Evolutionary conservation across 352 stramenopile species (phyloP).

Genomic region (Pythium pyrilobum): DNA sequence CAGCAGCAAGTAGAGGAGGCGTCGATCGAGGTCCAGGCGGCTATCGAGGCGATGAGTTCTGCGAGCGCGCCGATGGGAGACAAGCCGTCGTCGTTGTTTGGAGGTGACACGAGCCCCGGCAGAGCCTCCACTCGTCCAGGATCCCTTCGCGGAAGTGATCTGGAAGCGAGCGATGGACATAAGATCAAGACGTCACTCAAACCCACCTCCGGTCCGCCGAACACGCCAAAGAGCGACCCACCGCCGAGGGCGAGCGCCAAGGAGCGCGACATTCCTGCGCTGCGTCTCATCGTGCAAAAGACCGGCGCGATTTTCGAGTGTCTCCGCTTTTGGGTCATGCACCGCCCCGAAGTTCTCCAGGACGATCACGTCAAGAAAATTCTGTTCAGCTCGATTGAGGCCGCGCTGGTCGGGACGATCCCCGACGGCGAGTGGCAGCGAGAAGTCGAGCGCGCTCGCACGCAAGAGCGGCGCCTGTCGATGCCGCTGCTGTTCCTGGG

Average conservation of each 20-base stretch:
- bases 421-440: slow-evolving; percentile 76
- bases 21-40: slow-evolving; percentile 79
- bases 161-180: slow-evolving; percentile 44
- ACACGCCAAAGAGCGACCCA: background rate
- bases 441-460: slow-evolving; percentile 70
- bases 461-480: slow-evolving; percentile 57
- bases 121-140: slow-evolving; percentile 1
- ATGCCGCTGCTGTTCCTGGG: slow-evolving; percentile 83
- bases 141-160: slow-evolving; percentile 13
- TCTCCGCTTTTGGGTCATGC: slow-evolving; percentile 82
- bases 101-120: slow-evolving; percentile 5
- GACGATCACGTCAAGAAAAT: slow-evolving; percentile 80
- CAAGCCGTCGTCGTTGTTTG: slow-evolving; percentile 17
- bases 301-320: slow-evolving; percentile 83
- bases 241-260: slow-evolving; percentile 9
- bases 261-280: slow-evolving; percentile 59
- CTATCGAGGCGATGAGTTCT: slow-evolving; percentile 47
- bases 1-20: slow-evolving; percentile 86
- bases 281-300: slow-evolving; percentile 79
- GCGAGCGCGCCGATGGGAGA: background rate
- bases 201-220: slow-evolving; percentile 6
- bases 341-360: slow-evolving; percentile 63
- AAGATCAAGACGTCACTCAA: slow-evolving; percentile 68
- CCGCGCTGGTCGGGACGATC: slow-evolving; percentile 73
- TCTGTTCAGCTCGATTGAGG: slow-evolving; percentile 82